A percentile compares a stretch with the other conserved stretches of the same genome.
Conservation (phyloP, 805 yeast species). For the Pachysolen tannophilus region DNA sequence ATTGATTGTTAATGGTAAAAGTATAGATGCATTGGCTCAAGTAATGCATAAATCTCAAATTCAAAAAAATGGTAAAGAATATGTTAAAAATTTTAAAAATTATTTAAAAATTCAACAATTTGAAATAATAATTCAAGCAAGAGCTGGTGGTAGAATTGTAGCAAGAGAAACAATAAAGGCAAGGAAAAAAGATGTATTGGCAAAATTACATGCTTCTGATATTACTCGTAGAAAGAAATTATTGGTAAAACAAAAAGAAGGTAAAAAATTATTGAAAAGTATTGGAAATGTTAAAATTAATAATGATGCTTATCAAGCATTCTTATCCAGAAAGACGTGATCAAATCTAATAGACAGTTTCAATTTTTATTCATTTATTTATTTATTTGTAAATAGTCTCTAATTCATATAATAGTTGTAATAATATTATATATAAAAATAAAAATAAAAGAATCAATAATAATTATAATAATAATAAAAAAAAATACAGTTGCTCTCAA, state of each 20-base stretch:
- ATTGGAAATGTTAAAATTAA: constrained; percentile 73
- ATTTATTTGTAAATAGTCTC: no score
- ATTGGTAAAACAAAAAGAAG: constrained; percentile 84
- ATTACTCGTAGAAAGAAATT: constrained; percentile 83
- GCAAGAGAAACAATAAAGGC: constrained; percentile 95
- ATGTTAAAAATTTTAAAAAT: constrained; percentile 77
- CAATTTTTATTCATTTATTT: no score
- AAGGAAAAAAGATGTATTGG: constrained; percentile 89
- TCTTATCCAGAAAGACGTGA: constrained; percentile 34
- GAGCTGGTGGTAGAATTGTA: constrained; percentile 67
- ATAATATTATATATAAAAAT: no score
- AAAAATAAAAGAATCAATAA: no score
- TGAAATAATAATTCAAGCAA: constrained; percentile 90
- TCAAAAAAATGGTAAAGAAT: constrained; percentile 64
- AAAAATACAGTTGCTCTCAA: not conserved
- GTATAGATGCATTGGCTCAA: constrained; percentile 88
- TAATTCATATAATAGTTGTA: no score
- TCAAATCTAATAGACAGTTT: not conserved
- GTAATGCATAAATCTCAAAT: constrained; percentile 81
- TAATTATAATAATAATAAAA: not conserved
- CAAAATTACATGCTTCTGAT: constrained; percentile 89
- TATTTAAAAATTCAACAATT: constrained; percentile 76
- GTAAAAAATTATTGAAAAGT: constrained; percentile 77
- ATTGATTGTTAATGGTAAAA: constrained; percentile 76
- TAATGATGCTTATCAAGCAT: constrained; percentile 85